A percentile compares a stretch with the other conserved stretches of the same genome.
phyloP scores from a whole-genome alignment of 2,329 filamentous ascomycete genomes.

The Microdochium trichocladiopsis region DNA sequence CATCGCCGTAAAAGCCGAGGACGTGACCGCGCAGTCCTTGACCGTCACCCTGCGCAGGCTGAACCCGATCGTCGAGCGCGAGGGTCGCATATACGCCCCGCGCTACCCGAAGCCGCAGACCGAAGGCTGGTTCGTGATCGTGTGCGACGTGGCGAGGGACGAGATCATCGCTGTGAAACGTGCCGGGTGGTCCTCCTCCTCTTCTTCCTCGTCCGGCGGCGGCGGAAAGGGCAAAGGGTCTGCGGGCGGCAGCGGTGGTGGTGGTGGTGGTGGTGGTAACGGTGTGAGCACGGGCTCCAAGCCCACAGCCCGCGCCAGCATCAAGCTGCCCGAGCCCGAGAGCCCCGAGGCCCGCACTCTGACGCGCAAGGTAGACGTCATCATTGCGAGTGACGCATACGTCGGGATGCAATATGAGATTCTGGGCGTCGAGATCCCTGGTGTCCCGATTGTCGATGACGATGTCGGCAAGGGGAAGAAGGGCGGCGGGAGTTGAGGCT shows the following conservation, averaged over 20 bases:
- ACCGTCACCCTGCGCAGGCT: constrained; percentile 57
- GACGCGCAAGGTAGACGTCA: constrained; percentile 61
- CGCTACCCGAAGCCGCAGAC: constrained; percentile 90
- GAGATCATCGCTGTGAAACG: constrained; percentile 84
- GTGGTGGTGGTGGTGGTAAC: constrained; percentile 11
- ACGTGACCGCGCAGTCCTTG: constrained; percentile 56
- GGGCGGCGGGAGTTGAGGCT: constrained; percentile 1
- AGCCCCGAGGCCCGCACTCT: constrained; percentile 25
- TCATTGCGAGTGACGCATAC: constrained; percentile 83
- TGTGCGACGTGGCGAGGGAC: constrained; percentile 59
- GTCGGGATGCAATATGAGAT: constrained; percentile 59
- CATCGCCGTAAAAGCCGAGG: constrained; percentile 53
- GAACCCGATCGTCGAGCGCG: constrained; percentile 58
- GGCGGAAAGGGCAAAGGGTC: neutral
- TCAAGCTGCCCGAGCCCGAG: constrained; percentile 51
- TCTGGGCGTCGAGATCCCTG: constrained; percentile 43
- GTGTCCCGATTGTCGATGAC: constrained; percentile 38
- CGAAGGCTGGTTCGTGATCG: constrained; percentile 84
- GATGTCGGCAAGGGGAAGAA: constrained; percentile 37
- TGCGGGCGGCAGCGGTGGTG: constrained; percentile 16
- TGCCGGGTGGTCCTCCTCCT: constrained; percentile 57
- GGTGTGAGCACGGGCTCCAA: constrained; percentile 32
- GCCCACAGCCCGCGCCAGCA: constrained; percentile 45
- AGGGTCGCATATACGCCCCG: constrained; percentile 77
- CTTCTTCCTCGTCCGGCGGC: too few species aligned